Evolutionary conservation across 2,329 filamentous ascomycete genomes (phyloP).

Genomic region (Grosmannia huntii): DNA sequence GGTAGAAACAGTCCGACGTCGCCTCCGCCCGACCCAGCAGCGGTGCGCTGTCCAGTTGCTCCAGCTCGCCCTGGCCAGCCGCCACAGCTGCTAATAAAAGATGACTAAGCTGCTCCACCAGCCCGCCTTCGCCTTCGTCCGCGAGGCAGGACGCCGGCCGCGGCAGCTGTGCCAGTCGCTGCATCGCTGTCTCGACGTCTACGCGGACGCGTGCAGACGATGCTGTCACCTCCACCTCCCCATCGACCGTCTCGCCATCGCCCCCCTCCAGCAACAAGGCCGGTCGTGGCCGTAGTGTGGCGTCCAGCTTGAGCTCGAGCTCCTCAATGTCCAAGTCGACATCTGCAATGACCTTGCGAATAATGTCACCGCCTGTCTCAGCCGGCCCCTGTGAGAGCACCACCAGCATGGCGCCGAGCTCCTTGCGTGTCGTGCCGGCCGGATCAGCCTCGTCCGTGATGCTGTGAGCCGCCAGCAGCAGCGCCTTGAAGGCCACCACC

Average conservation of each 20-base stretch:
- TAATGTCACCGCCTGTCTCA: constrained; percentile 47
- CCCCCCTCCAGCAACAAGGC: constrained; percentile 20
- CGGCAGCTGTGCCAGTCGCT: constrained; percentile 21
- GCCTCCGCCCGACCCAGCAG: constrained; percentile 42
- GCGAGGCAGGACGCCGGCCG: constrained; percentile 32
- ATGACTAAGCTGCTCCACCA: constrained; percentile 46
- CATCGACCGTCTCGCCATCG: constrained; percentile 27
- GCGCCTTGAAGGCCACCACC: constrained; percentile 50
- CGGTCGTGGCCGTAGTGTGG: constrained; percentile 48
- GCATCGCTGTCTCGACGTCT: constrained; percentile 18
- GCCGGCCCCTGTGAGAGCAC: constrained; percentile 47
- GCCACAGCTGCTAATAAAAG: constrained; percentile 41
- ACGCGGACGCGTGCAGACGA: background rate
- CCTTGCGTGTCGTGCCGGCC: constrained; percentile 44
- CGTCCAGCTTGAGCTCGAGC: constrained; percentile 62
- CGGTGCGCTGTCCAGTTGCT: constrained; percentile 40
- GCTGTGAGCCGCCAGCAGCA: constrained; percentile 48
- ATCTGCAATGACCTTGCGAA: constrained; percentile 53
- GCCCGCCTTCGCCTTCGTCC: constrained; percentile 26
- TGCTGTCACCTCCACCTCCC: background rate
- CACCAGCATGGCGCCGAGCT: constrained; percentile 55
- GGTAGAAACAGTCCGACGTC: constrained; percentile 49
- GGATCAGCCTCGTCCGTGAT: constrained; percentile 41
- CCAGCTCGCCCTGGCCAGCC: constrained; percentile 28
- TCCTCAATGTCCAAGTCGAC: constrained; percentile 60